Evolutionary conservation across 768 basidiomycete species (phyloP), one percentile per base, ranked within the genome.

Genomic region (Lentinus brumalis): DNA sequence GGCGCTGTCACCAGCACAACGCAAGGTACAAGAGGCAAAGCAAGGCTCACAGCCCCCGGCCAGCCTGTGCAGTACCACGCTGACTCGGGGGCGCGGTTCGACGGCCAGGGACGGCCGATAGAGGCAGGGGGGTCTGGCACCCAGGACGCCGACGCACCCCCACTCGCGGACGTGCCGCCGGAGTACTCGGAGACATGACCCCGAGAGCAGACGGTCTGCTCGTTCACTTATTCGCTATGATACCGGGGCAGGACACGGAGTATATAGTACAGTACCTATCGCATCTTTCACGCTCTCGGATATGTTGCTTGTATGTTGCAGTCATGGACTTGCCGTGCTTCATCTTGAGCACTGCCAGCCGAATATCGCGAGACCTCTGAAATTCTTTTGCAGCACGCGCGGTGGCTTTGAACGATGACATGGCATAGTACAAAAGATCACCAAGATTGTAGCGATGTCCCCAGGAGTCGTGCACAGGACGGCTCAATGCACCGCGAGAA

Each of bases 11-110:
- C 61, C 62, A 14, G 59, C 63, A 18, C 53, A 64, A 52, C 59
- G 61, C 52, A 68, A 68, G 50, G 63, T 63, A 21, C 50, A 53
- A 29, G 65, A 68, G 56, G 63, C 65, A 2, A 54, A 53, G 15
- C 50, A 18, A 39, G 14, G 39, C 15, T 15, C 41, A 26, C 2
- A 39, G 35, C 4, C 44, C 45, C 35, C 21, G 15, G 32, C 2
- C 46, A 30, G 52, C 16, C 47, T 12, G 62, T 62, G 16, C 62
- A 51, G 59, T 66, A 61, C 50, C 65, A 69, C 26, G 49, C 56
- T 12, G 68, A 69, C 56, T 69, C 68, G 50, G 68, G 68, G 30
- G 59, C 57, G 49, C 63, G 68, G 16, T 69, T 69, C 50, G 62
- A 63, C n/a, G 47, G 57, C 42, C 10, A 51, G 21, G 59, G 65